Evolutionary conservation across 192 early-diverging fungal genomes (phyloP).

Genomic region (Backusella mclennaniae): DNA sequence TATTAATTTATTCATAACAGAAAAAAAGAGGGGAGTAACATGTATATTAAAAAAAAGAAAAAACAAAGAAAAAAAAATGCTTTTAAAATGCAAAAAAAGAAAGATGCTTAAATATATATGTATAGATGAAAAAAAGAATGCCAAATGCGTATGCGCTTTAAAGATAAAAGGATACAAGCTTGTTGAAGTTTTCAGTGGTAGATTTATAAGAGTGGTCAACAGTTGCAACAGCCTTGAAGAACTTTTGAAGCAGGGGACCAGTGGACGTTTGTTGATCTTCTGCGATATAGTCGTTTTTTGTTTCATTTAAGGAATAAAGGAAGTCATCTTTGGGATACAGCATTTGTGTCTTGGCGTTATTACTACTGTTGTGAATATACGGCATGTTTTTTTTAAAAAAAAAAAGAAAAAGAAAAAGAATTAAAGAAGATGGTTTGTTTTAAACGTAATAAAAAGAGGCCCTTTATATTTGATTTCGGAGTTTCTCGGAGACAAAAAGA

Average conservation of each 20-base stretch:
- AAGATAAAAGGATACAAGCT: conserved; percentile 18
- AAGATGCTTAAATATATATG: background rate
- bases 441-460: background rate
- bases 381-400: background rate
- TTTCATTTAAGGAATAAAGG: background rate
- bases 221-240: background rate
- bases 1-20: background rate
- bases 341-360: background rate
- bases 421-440: background rate
- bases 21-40: too few species aligned
- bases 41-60: too few species aligned
- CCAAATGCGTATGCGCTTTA: background rate
- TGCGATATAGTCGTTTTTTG: background rate
- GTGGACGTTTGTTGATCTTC: background rate
- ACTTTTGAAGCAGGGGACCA: background rate
- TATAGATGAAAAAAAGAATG: background rate
- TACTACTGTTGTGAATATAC: background rate
- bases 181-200: conserved; percentile 14
- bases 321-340: background rate
- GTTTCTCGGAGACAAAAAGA: background rate
- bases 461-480: background rate
- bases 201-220: conserved; percentile 10
- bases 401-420: background rate
- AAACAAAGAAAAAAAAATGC: background rate
- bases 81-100: background rate